phyloP scores from a whole-genome alignment of 306 rosid genomes.

The Myrica gale region DNA sequence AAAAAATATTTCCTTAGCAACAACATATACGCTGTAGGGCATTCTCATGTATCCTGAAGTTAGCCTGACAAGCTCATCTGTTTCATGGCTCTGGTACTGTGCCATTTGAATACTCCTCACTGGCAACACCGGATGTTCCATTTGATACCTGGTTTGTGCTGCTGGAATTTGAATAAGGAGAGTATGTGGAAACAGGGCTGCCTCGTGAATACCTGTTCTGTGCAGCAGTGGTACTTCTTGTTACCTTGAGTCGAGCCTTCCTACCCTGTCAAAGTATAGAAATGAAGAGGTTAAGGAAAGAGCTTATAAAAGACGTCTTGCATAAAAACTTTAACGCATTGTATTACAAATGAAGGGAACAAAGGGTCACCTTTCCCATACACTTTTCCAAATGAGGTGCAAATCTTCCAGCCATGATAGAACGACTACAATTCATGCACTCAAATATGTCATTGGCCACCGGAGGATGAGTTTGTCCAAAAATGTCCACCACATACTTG shows the following conservation, averaged over 20 bases:
- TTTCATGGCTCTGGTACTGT: constrained; percentile 53
- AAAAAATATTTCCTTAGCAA: background rate
- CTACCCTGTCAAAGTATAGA: constrained; percentile 65
- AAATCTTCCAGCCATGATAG: constrained; percentile 86
- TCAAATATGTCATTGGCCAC: constrained; percentile 78
- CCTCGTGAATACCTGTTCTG: constrained; percentile 67
- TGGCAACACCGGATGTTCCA: constrained; percentile 60
- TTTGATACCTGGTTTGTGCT: constrained; percentile 59
- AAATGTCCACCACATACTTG: constrained; percentile 85
- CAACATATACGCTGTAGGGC: background rate
- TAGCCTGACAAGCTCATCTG: constrained; percentile 17
- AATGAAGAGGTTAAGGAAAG: background rate
- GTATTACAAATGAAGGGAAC: background rate
- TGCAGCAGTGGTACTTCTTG: constrained; percentile 87
- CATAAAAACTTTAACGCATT: too few species aligned
- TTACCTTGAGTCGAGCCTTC: constrained; percentile 86
- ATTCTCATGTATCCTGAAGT: background rate
- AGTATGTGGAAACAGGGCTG: constrained; percentile 57
- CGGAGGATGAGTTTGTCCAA: constrained; percentile 89
- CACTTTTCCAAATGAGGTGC: constrained; percentile 99
- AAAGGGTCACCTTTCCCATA: constrained; percentile 88
- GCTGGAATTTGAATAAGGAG: constrained; percentile 59
- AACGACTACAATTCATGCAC: constrained; percentile 90
- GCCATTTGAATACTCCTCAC: constrained; percentile 81
- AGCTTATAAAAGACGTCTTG: constrained; percentile 1